Conservation (phyloP, 495 filamentous ascomycete genomes). For the Aspergillus carlsbadensis region DNA sequence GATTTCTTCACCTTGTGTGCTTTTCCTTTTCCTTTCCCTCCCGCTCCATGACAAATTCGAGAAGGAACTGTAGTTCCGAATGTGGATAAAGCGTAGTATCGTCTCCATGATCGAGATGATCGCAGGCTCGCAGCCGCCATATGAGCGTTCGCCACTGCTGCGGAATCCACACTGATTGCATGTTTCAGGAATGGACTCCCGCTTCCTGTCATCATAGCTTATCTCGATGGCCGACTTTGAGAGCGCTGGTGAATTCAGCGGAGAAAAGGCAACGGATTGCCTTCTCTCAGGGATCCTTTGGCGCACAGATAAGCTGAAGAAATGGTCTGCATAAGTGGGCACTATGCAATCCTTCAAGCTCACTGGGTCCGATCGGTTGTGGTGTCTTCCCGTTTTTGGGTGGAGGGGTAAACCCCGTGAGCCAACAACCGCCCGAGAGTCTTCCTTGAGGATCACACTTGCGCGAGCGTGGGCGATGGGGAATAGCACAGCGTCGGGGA, state of each 20-base stretch:
- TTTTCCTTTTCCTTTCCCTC: neutral
- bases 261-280: conserved; percentile 4
- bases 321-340: conserved; percentile 2
- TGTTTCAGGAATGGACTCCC: conserved; percentile 5
- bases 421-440: neutral
- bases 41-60: conserved; percentile 5
- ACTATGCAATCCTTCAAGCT: neutral
- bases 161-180: neutral
- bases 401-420: neutral
- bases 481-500: neutral
- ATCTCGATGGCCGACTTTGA: conserved; percentile 12
- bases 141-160: neutral
- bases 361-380: neutral
- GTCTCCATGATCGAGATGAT: neutral
- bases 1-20: neutral
- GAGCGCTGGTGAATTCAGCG: neutral
- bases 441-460: neutral
- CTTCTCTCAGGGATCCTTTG: neutral
- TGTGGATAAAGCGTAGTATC: conserved; percentile 2
- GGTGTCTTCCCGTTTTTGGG: conserved; percentile 4
- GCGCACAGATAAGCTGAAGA: neutral
- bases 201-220: conserved; percentile 12
- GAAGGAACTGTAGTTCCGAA: conserved; percentile 7
- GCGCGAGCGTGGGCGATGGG: neutral
- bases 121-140: neutral